These are phyloP conservation scores for Sporisorium graminicola DNA, from an alignment of 1,284 basidiomycete genomes.

Conservation along the genomic window DNA sequence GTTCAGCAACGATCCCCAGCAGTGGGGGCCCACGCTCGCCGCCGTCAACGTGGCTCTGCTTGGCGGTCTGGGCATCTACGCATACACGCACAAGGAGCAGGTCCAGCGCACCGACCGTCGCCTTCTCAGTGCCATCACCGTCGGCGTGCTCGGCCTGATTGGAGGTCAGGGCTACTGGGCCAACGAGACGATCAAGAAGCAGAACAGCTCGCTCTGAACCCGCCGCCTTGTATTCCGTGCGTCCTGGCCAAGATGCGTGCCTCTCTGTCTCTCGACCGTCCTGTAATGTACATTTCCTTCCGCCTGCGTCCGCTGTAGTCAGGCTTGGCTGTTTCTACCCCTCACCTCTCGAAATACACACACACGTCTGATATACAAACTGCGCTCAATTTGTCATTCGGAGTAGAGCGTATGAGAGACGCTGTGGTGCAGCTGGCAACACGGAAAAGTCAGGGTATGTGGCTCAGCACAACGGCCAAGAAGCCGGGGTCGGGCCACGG, in stretches of 20 bases:
- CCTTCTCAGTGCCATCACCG: slow-evolving; percentile 57
- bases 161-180: slow-evolving; percentile 63
- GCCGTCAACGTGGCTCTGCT: slow-evolving; percentile 65
- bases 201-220: slow-evolving; percentile 31
- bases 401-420: background rate
- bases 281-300: slow-evolving; percentile 20
- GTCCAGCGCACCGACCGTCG: slow-evolving; percentile 58
- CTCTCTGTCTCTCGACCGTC: background rate
- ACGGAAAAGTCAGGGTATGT: background rate
- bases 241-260: no score
- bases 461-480: background rate
- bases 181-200: slow-evolving; percentile 56
- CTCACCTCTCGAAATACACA: slow-evolving; percentile 15
- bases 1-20: slow-evolving; percentile 64
- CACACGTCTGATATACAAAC: background rate
- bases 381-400: background rate
- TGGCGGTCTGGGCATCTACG: slow-evolving; percentile 64
- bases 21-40: slow-evolving; percentile 65
- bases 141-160: slow-evolving; percentile 60
- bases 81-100: slow-evolving; percentile 64
- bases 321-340: background rate
- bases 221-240: no score
- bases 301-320: background rate
- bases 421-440: background rate
- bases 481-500: background rate